phyloP scores from a whole-genome alignment of 495 filamentous ascomycete species.

The Penicillium soppii region DNA sequence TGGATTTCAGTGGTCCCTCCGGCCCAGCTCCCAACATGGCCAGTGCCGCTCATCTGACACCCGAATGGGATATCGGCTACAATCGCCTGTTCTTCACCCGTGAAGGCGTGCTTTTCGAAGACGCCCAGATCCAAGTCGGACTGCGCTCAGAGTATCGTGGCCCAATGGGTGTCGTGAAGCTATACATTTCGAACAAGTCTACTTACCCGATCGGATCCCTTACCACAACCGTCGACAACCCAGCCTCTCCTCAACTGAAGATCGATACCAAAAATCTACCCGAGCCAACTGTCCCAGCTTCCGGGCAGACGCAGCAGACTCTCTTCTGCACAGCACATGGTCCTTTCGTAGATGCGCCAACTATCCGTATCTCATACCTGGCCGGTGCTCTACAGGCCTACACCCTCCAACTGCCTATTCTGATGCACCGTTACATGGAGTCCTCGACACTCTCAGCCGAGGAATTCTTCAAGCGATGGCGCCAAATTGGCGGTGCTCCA shows the following conservation, averaged over 20 bases:
- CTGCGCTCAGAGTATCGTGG: constrained; percentile 90
- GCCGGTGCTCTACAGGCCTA: constrained; percentile 92
- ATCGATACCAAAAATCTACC: constrained; percentile 85
- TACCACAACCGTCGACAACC: constrained; percentile 90
- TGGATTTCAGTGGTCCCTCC: constrained; percentile 67
- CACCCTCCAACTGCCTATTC: constrained; percentile 85
- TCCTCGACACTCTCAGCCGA: constrained; percentile 77
- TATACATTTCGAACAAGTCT: constrained; percentile 95
- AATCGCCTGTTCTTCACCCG: constrained; percentile 73
- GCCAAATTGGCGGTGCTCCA: constrained; percentile 88
- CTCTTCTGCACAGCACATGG: constrained; percentile 87
- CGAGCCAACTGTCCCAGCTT: constrained; percentile 73
- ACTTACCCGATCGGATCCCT: constrained; percentile 79
- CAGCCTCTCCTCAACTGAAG: constrained; percentile 65
- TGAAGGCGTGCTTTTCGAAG: constrained; percentile 92
- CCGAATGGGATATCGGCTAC: constrained; percentile 92
- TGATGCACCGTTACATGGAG: constrained; percentile 95
- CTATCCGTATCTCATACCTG: constrained; percentile 89
- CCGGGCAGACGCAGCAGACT: constrained; percentile 85
- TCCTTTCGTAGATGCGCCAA: constrained; percentile 81
- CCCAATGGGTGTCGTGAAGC: constrained; percentile 89
- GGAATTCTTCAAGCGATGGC: constrained; percentile 98
- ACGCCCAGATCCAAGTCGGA: constrained; percentile 90
- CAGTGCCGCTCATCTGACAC: constrained; percentile 86
- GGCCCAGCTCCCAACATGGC: constrained; percentile 78